Percentiles rank a stretch among this genome's conserved stretches.
Evolutionary conservation across 177 flowering plant species (phyloP).

Genomic region (Vitis hybrid): DNA sequence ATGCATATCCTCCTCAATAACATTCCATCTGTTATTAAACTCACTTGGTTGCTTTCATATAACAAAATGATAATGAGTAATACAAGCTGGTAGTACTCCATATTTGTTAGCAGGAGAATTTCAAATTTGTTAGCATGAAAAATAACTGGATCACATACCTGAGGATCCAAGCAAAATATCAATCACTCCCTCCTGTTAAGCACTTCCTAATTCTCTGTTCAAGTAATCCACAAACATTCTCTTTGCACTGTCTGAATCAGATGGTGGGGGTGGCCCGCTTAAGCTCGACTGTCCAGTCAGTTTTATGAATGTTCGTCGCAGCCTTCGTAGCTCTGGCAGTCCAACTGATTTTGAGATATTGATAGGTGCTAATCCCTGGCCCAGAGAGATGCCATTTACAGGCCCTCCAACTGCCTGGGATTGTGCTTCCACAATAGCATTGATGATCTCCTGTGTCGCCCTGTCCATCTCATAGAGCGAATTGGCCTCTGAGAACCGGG

Average conservation of each 20-base stretch:
- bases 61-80: too few relatives aligned
- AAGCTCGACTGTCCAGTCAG: slow-evolving; percentile 88
- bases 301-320: slow-evolving; percentile 81
- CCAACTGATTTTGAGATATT: slow-evolving; percentile 63
- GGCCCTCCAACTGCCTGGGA: slow-evolving; percentile 74
- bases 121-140: too few relatives aligned
- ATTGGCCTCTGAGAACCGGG: slow-evolving; percentile 69
- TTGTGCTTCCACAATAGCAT: slow-evolving; percentile 82
- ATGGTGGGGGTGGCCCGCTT: slow-evolving; percentile 92
- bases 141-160: too few relatives aligned
- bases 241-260: slow-evolving; percentile 84
- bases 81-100: too few relatives aligned
- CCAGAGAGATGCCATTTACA: slow-evolving; percentile 53
- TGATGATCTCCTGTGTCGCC: slow-evolving; percentile 87
- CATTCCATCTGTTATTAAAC: too few relatives aligned
- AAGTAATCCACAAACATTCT: slow-evolving; percentile 94
- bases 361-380: slow-evolving; percentile 55
- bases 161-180: too few relatives aligned
- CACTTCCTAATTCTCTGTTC: slow-evolving; percentile 72
- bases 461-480: slow-evolving; percentile 85
- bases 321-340: slow-evolving; percentile 82
- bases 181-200: slow-evolving; percentile 17
- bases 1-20: too few relatives aligned
- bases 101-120: too few relatives aligned
- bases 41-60: too few relatives aligned